Percentiles rank a stretch among this genome's conserved stretches.
These are phyloP conservation scores for Pseudogymnoascus sp. DNA, from an alignment of 2,329 filamentous ascomycete genomes.

Conservation along the genomic window DNA sequence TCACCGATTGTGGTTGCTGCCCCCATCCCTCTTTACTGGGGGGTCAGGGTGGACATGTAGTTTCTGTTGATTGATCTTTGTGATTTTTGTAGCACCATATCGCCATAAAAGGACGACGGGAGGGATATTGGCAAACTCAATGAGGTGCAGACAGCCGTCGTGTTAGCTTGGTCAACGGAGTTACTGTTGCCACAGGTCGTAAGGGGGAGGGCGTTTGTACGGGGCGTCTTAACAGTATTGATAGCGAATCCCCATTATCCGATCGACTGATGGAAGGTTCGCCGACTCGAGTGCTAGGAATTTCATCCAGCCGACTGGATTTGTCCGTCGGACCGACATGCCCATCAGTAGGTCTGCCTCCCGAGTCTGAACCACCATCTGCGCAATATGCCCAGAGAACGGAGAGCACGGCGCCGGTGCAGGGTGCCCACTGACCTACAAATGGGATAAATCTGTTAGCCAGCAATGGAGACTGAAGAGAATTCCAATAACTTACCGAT, in stretches of 20 bases:
- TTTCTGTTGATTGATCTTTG: background rate
- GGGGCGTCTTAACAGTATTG: background rate
- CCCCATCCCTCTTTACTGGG: background rate
- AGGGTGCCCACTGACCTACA: conserved; percentile 47
- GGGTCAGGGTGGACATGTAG: background rate
- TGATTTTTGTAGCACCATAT: too few relatives aligned
- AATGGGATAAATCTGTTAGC: background rate
- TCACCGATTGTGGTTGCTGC: background rate
- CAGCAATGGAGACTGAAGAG: background rate
- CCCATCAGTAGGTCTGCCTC: background rate
- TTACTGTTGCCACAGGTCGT: background rate
- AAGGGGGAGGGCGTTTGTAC: background rate
- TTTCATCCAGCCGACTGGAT: background rate
- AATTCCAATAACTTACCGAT: conserved; percentile 38
- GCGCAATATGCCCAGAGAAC: conserved; percentile 39
- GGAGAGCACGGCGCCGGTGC: conserved; percentile 48
- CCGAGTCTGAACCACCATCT: background rate
- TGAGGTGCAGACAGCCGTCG: background rate
- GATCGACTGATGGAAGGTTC: background rate
- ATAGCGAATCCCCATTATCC: background rate
- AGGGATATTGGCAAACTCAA: background rate
- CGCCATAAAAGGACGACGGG: background rate
- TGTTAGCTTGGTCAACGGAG: background rate
- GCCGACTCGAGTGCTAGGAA: background rate
- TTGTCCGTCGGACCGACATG: background rate